These are phyloP conservation scores for Hypoxylon sp. DNA, from an alignment of 2,329 filamentous ascomycete genomes.

Conservation along the genomic window DNA sequence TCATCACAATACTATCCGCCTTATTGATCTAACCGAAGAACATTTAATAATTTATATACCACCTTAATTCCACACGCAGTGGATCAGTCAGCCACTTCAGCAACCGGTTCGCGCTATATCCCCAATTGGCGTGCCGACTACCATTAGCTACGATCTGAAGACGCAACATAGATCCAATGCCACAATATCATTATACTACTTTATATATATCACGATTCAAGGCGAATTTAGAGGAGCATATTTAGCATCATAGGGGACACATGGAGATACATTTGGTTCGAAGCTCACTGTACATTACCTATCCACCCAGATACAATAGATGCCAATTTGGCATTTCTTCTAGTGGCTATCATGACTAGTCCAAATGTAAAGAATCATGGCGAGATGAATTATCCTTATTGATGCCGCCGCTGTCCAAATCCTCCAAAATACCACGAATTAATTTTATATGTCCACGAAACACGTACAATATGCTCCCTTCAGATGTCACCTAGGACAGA, in stretches of 20 bases:
- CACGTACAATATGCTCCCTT: neutral
- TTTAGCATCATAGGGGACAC: slow-evolving; percentile 2
- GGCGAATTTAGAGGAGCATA: slow-evolving; percentile 9
- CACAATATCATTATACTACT: neutral
- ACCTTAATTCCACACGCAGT: neutral
- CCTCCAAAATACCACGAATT: neutral
- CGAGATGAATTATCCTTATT: neutral
- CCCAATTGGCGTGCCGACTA: neutral
- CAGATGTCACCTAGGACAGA: neutral
- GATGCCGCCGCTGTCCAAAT: neutral
- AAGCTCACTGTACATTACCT: slow-evolving; percentile 16
- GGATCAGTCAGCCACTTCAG: neutral
- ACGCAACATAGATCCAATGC: neutral
- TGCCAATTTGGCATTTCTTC: neutral
- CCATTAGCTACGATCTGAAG: neutral
- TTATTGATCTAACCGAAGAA: slow-evolving; percentile 17
- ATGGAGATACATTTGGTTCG: slow-evolving; percentile 6
- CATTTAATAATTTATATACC: neutral
- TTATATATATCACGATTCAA: slow-evolving; percentile 1
- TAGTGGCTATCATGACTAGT: slow-evolving; percentile 2
- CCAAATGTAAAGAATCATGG: neutral
- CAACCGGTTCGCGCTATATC: neutral
- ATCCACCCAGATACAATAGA: neutral
- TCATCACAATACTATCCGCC: slow-evolving; percentile 30
- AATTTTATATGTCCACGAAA: neutral